phyloP scores from a whole-genome alignment of 352 stramenopile species.

The Globisporangium iwayamae region DNA sequence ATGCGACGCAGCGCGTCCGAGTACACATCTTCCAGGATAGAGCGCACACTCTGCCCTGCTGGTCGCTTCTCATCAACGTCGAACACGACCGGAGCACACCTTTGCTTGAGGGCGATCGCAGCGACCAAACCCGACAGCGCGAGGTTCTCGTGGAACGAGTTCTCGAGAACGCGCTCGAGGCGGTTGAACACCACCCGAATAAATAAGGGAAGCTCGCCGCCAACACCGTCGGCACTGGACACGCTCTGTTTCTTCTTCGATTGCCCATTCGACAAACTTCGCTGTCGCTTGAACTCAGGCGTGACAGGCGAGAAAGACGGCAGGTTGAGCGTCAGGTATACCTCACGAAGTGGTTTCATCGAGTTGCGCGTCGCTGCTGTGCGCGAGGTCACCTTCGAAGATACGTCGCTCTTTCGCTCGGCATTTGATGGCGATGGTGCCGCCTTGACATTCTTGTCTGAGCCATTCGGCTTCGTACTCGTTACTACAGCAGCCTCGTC shows the following conservation, averaged over 20 bases:
- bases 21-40: slow-evolving; percentile 83
- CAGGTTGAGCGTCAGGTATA: slow-evolving; percentile 62
- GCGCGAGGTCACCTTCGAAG: slow-evolving; percentile 29
- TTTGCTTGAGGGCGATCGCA: slow-evolving; percentile 59
- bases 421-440: not conserved
- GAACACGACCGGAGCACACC: slow-evolving; percentile 49
- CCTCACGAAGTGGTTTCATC: slow-evolving; percentile 65
- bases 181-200: slow-evolving; percentile 73
- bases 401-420: not conserved
- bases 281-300: slow-evolving; percentile 16
- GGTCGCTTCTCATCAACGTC: slow-evolving; percentile 41
- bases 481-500: not conserved
- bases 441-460: not conserved
- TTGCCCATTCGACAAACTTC: slow-evolving; percentile 5
- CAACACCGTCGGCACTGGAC: not conserved
- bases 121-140: slow-evolving; percentile 76
- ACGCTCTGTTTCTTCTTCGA: slow-evolving; percentile 8
- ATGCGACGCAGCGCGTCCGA: slow-evolving; percentile 59
- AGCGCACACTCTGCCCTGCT: slow-evolving; percentile 49
- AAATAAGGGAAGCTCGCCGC: slow-evolving; percentile 41
- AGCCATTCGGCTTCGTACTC: not conserved
- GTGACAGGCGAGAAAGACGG: slow-evolving; percentile 64
- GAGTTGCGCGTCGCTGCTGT: slow-evolving; percentile 56
- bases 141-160: slow-evolving; percentile 82
- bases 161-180: slow-evolving; percentile 71